A percentile compares a stretch with the other conserved stretches of the same genome.
Evolutionary conservation across 164 flowering plant genomes (phyloP).

Genomic region (Protea cynaroides): DNA sequence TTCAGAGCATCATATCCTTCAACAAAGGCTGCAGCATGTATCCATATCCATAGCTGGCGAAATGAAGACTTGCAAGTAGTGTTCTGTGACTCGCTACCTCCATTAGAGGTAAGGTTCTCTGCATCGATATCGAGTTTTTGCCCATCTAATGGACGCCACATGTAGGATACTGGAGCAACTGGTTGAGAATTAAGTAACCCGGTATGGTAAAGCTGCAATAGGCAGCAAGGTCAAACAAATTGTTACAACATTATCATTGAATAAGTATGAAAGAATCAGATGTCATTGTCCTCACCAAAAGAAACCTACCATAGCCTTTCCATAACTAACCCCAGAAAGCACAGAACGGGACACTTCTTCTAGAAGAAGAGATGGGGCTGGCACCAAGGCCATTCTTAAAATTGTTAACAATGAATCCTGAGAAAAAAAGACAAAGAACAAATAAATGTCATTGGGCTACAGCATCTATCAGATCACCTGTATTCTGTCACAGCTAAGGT

Average conservation of each 20-base stretch:
- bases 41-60: conserved; percentile 81
- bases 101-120: conserved; percentile 7
- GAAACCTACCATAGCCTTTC: conserved; percentile 62
- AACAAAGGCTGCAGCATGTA: conserved; percentile 67
- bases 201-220: too few relatives aligned
- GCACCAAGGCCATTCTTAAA: conserved; percentile 51
- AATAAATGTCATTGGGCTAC: neutral
- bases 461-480: neutral
- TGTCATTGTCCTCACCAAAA: conserved; percentile 6
- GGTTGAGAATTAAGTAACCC: conserved; percentile 23
- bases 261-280: too few relatives aligned
- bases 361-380: conserved; percentile 29
- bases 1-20: conserved; percentile 68
- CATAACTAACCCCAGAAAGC: conserved; percentile 44
- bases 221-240: conserved; percentile 32
- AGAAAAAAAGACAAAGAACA: conserved; percentile 7
- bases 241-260: neutral
- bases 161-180: conserved; percentile 80
- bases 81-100: conserved; percentile 3
- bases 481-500: too few relatives aligned
- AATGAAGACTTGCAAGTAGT: conserved; percentile 16
- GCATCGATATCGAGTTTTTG: too few relatives aligned
- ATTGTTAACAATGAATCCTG: conserved; percentile 60
- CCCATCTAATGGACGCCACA: conserved; percentile 63
- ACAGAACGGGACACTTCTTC: too few relatives aligned